Evolutionary conservation across 768 basidiomycete species (phyloP), one percentile per base, ranked within the genome.

Genomic region (Leucosporidium yakuticum): DNA sequence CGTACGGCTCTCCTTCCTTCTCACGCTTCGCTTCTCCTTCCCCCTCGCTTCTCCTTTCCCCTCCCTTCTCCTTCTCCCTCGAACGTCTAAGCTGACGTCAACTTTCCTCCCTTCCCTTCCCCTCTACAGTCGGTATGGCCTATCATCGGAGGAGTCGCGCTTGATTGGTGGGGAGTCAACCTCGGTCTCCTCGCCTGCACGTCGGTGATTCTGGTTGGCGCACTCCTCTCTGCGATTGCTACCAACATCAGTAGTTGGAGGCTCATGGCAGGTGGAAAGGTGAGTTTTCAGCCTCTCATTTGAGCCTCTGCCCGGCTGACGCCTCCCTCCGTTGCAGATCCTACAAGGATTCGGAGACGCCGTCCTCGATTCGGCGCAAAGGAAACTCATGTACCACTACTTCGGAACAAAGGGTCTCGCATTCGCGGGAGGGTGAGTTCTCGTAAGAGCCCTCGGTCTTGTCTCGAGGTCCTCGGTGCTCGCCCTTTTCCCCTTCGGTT

Each of bases 141-240:
- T 9, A 23, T 51, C 21, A 51, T 51, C 14, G 50, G 50, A 23
- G 50, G 50, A 23, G 50, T 51, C 50, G 21, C 23, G 9, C 50
- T 51, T 17, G 50, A 51, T 21, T 51, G 50, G 50, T 51, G 50
- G 25, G 50, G 50, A 51, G 50, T 51, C 50, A 51, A 51, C 50
- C 21, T 27, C 50, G 25, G 21, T n/a, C 14, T 27, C 19, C 7
- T 51, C 50, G 50, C 25, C 50, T 51, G 50, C 21, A 51, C 50
- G 19, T 51, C 50, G 9, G 25, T 27, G 19, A 51, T 51, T 21
- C n/a, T 51, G 3, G 23, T 51, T 9, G 50, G 50, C 20, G 25
- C 50, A 17, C 19, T 51, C 14, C 21, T 51, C 3, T 23, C 50
- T 27, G 50, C 50, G 3, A 9, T 51, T 4, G 50, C 50, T 27